A percentile compares a stretch with the other conserved stretches of the same genome.
Evolutionary conservation across 2,329 filamentous ascomycete species (phyloP).

Genomic region (Xylariaceae sp.): DNA sequence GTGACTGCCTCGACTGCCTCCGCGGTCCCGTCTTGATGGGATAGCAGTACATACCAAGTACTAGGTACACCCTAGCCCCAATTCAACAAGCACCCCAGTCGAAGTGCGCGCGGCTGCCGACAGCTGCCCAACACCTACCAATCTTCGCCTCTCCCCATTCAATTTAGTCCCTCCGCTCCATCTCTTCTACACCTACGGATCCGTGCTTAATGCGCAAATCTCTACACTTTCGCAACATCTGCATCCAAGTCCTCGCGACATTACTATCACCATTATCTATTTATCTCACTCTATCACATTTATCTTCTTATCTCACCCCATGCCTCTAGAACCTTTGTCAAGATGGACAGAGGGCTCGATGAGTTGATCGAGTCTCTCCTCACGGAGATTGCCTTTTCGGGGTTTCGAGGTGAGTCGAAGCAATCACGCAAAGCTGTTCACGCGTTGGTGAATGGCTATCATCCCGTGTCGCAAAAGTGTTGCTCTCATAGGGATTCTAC

Average conservation of each 20-base stretch:
- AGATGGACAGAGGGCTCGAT: slow-evolving; percentile 39
- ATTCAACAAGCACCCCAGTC: no score
- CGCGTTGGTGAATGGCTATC: slow-evolving; percentile 6
- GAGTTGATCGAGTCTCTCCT: slow-evolving; percentile 42
- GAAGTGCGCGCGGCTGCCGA: no score
- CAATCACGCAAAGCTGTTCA: background rate
- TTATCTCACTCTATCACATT: slow-evolving; percentile 19
- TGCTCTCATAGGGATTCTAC: background rate
- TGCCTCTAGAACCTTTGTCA: slow-evolving; percentile 22
- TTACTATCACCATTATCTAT: slow-evolving; percentile 15
- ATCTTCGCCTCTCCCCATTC: no score
- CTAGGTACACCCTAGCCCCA: no score
- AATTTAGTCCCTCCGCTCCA: no score
- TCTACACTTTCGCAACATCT: slow-evolving; percentile 21
- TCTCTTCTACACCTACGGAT: background rate
- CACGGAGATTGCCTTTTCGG: slow-evolving; percentile 41
- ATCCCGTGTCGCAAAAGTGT: background rate
- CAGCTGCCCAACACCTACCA: no score
- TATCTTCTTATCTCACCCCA: slow-evolving; percentile 20
- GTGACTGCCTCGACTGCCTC: no score
- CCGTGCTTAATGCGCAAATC: background rate
- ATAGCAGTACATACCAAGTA: no score
- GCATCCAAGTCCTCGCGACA: slow-evolving; percentile 29
- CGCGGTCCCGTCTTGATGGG: no score
- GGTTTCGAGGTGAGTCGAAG: slow-evolving; percentile 36